Base-by-base conservation (phyloP, 2,329 filamentous ascomycete species). In the Exutisphaerella laricina region DNA sequence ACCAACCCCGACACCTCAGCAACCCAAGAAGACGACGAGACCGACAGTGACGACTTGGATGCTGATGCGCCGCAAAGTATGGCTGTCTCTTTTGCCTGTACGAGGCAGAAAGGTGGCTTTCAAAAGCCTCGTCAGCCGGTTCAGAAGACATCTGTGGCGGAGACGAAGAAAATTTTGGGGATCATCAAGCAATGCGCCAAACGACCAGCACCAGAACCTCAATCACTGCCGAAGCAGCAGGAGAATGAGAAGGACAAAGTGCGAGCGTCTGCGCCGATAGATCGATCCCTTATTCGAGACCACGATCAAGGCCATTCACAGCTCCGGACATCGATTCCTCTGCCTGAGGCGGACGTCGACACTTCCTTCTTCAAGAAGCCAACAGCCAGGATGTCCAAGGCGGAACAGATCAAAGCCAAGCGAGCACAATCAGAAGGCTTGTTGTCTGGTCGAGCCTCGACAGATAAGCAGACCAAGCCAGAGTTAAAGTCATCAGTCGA, bases 41-140 rank as follows among this genome's bases (percentile, higher is more conserved):
- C 39, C 4, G 49, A 49, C 3, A 57, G 58, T 22, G 51, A 50
- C 9, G 56, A 60, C 22, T 42, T 59, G 25, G 58, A 59, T 34
- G 39, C 40, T 18, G 37, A 26, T 10, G 31, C 4, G 3, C 7
- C 31, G 17, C 13, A 2, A 22, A 10, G 8, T 21, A 20, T 22
- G 26, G 28, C 29, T 5, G 37, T 23, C 9, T 5, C 14, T 8
- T 31, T 10, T 10, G 20, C 22, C 10, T 29, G n/a, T 3, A 18
- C 31, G 10, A 26, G 18, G 20, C 34, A 31, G 9, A 20, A 43
- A 22, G 32, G 28, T 13, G 38, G 26, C 4, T 12, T 22, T 14
- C 23, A 16, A 3, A 10, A 23, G 30, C 35, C 34, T 5, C 31
- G 18, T 17, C n/a, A 7, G 10, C 41, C 36, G 9, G 37, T 41